Evolutionary conservation across 164 flowering plant genomes (phyloP), one percentile per base, ranked within the genome.

Genomic region (Nymphaea colorata): DNA sequence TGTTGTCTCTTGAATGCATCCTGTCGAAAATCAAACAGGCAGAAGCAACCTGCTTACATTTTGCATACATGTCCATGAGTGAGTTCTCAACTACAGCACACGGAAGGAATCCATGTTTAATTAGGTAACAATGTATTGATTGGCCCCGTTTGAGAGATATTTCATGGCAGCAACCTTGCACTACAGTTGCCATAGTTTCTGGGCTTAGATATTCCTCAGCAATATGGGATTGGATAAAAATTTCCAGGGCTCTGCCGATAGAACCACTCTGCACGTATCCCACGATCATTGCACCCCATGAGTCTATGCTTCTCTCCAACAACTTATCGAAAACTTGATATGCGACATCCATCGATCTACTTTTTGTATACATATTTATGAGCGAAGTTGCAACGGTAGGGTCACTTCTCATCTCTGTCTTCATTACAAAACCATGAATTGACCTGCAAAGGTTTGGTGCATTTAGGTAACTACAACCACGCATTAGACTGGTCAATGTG

Each of bases 21-120:
- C 5, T 62, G 5, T 3, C 59, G 25, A 76, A 79, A 41, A 74
- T 18, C 41, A 44, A 25, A 63, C 57, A 73, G 7, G 75, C 68
- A 17, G 64, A 64, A 44, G 60, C 11, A 3, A 10, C 69, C n/a
- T 59, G 43, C 44, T 62, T 66, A 44, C 68, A 69, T 70, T 74
- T 69, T 5, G 71, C 74, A 65, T 79, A 81, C 79, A 75, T 75
- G 65, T 81, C 65, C 16, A 81, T 70, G 25, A 77, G 76, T 6
- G 82, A 79, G 63, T 81, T 75, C 59, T 74, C 82, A 3, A 75
- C 18, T 5, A 73, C 41, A 4, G n/a, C 61, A 42, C 66, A 63
- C 3, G 77, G 75, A 10, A 78, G 57, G 64, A 64, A 69, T 18
- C 74, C 47, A 25, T 71, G 69, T 41, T 76, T 79, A 44, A 71